These are phyloP conservation scores for Ceratocystis diversiconidia DNA, from an alignment of 2,329 filamentous ascomycete genomes.

Conservation along the genomic window DNA sequence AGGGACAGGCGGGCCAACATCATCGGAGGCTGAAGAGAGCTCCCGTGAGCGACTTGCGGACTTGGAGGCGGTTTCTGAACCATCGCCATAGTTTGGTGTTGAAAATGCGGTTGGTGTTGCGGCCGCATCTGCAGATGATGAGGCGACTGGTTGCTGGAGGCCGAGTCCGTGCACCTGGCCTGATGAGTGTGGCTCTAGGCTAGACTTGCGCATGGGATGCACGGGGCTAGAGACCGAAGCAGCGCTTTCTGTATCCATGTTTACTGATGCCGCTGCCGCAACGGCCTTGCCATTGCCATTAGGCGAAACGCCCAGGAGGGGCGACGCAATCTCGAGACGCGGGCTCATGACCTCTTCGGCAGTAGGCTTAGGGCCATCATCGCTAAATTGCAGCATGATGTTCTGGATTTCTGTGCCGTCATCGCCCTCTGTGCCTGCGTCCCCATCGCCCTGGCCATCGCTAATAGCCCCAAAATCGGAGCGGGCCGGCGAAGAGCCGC, in stretches of 20 bases:
- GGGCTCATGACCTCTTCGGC: conserved; percentile 87
- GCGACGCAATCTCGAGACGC: conserved; percentile 66
- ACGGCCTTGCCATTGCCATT: background rate
- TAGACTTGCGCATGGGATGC: conserved; percentile 74
- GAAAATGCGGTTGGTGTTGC: conserved; percentile 26
- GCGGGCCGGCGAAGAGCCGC: conserved; percentile 34
- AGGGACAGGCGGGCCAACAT: conserved; percentile 42
- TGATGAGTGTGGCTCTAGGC: conserved; percentile 56
- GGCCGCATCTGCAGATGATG: conserved; percentile 25
- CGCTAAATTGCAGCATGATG: conserved; percentile 93
- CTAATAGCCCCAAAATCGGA: conserved; percentile 37
- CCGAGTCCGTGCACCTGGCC: conserved; percentile 34
- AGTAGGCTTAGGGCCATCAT: conserved; percentile 54
- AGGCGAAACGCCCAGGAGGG: conserved; percentile 47
- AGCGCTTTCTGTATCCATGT: background rate
- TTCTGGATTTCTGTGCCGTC: conserved; percentile 81
- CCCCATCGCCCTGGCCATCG: conserved; percentile 38
- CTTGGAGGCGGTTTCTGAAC: conserved; percentile 26
- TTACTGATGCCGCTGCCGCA: background rate
- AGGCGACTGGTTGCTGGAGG: conserved; percentile 2
- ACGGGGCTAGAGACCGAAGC: conserved; percentile 24
- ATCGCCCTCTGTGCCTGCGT: conserved; percentile 42
- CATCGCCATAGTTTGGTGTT: conserved; percentile 9
- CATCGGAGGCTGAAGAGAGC: conserved; percentile 26
- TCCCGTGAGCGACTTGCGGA: conserved; percentile 21